phyloP scores from a whole-genome alignment of 2,329 filamentous ascomycete species.

The Boeremia lycopersici region DNA sequence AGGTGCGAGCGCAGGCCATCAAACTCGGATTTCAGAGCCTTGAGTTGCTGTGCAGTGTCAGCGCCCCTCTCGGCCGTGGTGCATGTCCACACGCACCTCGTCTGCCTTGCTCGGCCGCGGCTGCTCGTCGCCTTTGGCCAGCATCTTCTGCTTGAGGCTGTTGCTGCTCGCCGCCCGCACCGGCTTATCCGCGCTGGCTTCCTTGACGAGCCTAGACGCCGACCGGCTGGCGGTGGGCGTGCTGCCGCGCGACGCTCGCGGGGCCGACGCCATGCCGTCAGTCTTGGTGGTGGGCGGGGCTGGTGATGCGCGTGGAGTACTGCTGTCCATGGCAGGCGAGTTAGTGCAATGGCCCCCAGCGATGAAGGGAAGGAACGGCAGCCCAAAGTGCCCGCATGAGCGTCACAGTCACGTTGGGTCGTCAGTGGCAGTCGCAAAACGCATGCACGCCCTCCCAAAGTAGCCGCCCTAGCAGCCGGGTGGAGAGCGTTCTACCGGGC shows the following conservation, averaged over 20 bases:
- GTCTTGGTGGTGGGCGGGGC: conserved; percentile 40
- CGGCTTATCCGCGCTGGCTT: conserved; percentile 25
- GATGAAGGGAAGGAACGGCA: conserved; percentile 16
- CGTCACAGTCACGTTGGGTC: conserved; percentile 20
- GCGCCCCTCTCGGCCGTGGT: conserved; percentile 12
- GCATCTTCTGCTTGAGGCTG: conserved; percentile 48
- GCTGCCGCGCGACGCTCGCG: conserved; percentile 30
- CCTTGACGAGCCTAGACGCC: conserved; percentile 37
- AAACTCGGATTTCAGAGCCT: conserved; percentile 57
- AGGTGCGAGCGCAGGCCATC: conserved; percentile 65
- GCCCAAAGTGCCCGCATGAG: conserved; percentile 29
- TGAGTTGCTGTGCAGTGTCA: conserved; percentile 47
- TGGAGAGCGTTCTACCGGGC: conserved; percentile 1
- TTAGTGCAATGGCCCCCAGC: conserved; percentile 20
- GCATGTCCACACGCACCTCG: conserved; percentile 35
- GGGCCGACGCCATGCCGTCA: conserved; percentile 36
- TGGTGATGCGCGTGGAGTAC: conserved; percentile 30
- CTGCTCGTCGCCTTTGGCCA: conserved; percentile 41
- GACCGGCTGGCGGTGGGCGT: conserved; percentile 38
- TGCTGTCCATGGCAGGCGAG: conserved; percentile 36
- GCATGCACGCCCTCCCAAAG: conserved; percentile 12
- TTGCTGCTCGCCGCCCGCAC: conserved; percentile 45
- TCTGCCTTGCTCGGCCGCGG: conserved; percentile 43
- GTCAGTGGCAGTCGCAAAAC: conserved; percentile 22
- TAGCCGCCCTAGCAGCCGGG: conserved; percentile 6